Evolutionary conservation across 805 yeast species (phyloP).

Genomic region (Ogataea paraovalis): DNA sequence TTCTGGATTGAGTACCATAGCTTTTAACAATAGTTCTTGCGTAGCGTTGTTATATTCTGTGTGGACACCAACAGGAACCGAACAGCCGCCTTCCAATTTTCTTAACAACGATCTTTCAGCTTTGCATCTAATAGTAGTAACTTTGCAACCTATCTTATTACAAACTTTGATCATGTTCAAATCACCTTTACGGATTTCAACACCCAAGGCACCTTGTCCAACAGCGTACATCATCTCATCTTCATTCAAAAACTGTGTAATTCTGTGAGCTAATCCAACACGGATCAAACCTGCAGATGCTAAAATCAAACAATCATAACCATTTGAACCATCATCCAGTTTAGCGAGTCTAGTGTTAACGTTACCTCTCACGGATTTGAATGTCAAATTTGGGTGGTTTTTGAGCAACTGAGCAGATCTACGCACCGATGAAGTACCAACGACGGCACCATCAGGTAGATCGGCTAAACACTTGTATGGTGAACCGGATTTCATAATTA

Average conservation of each 20-base stretch:
- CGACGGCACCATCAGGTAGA: conserved; percentile 78
- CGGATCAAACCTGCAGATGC: conserved; percentile 92
- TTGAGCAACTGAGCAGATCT: conserved; percentile 87
- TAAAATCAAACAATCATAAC: conserved; percentile 63
- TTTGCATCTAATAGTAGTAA: conserved; percentile 68
- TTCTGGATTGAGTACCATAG: conserved; percentile 79
- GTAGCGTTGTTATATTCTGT: conserved; percentile 43
- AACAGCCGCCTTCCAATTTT: conserved; percentile 93
- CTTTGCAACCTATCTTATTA: conserved; percentile 57
- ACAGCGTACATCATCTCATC: conserved; percentile 93
- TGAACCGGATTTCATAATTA: conserved; percentile 67
- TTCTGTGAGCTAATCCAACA: conserved; percentile 66
- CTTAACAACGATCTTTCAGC: conserved; percentile 89
- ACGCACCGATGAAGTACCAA: conserved; percentile 93
- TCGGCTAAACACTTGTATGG: conserved; percentile 63
- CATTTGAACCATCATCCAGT: conserved; percentile 66
- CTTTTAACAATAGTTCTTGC: conserved; percentile 50
- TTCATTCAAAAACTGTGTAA: conserved; percentile 64
- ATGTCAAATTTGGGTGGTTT: conserved; percentile 68
- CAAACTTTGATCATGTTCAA: conserved; percentile 53
- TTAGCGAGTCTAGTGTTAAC: conserved; percentile 75
- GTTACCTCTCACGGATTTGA: conserved; percentile 85
- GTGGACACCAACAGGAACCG: conserved; percentile 93
- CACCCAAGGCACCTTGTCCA: conserved; percentile 97
- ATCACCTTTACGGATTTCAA: conserved; percentile 80